A percentile compares a stretch with the other conserved stretches of the same genome.
phyloP scores from a whole-genome alignment of 768 basidiomycete species.

The Thelephora ganbajun region DNA sequence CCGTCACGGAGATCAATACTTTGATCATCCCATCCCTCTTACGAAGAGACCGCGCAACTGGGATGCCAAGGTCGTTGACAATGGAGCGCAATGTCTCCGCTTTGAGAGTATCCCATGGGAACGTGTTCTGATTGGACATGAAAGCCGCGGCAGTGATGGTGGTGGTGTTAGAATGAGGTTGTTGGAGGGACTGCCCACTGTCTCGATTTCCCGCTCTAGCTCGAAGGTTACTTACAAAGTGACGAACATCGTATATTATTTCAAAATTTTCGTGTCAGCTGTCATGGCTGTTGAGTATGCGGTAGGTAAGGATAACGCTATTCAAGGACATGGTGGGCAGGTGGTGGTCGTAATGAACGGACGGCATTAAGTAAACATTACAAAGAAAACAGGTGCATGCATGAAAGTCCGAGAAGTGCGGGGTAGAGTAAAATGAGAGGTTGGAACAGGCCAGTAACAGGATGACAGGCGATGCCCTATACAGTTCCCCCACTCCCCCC shows the following conservation, averaged over 20 bases:
- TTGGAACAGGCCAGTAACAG: neutral
- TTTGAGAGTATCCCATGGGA: slow-evolving; percentile 14
- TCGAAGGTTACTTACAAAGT: too few relatives aligned
- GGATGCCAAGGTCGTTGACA: slow-evolving; percentile 13
- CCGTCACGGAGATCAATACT: slow-evolving; percentile 11
- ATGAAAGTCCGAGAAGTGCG: too few relatives aligned
- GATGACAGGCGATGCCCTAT: slow-evolving; percentile 1
- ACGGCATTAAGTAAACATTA: neutral
- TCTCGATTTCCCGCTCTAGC: too few relatives aligned
- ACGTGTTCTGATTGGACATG: neutral
- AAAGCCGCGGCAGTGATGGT: neutral
- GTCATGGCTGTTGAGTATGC: too few relatives aligned
- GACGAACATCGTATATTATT: too few relatives aligned
- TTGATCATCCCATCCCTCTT: slow-evolving; percentile 12
- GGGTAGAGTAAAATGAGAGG: neutral
- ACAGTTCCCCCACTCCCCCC: too few relatives aligned
- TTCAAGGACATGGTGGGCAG: too few relatives aligned
- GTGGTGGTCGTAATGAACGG: too few relatives aligned
- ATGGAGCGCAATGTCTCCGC: slow-evolving; percentile 13
- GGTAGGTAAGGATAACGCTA: too few relatives aligned
- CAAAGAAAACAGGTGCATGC: neutral
- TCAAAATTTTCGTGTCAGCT: too few relatives aligned
- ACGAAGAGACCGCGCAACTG: slow-evolving; percentile 3
- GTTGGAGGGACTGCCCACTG: too few relatives aligned
- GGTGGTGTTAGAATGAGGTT: too few relatives aligned